These are phyloP conservation scores for Hirschfeldia incana DNA, from an alignment of 345 rosid species.

Conservation along the genomic window DNA sequence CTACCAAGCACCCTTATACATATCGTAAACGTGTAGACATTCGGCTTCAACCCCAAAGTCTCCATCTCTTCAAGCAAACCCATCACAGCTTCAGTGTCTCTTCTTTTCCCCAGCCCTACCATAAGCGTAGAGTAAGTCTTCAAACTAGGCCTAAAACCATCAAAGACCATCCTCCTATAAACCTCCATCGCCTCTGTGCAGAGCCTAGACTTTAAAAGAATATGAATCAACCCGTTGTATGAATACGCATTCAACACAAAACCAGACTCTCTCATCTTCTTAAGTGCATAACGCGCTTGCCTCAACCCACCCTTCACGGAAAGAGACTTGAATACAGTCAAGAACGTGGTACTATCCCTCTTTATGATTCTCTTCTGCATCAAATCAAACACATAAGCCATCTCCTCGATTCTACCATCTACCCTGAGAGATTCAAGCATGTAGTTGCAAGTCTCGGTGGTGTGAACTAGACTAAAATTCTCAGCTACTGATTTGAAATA, in stretches of 20 bases:
- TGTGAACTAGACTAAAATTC: conserved; percentile 50
- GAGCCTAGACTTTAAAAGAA: conserved; percentile 66
- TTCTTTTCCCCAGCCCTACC: conserved; percentile 90
- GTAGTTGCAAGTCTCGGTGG: conserved; percentile 70
- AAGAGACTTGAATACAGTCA: conserved; percentile 65
- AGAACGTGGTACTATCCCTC: conserved; percentile 63
- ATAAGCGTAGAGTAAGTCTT: conserved; percentile 91
- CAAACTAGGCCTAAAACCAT: conserved; percentile 85
- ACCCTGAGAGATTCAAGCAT: conserved; percentile 75
- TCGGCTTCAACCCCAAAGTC: conserved; percentile 76
- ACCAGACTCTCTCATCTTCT: conserved; percentile 64
- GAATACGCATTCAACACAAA: conserved; percentile 75
- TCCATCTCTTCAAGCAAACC: conserved; percentile 80
- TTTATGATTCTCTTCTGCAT: conserved; percentile 78
- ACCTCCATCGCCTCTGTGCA: conserved; percentile 67
- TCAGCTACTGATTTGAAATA: conserved; percentile 67
- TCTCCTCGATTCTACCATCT: conserved; percentile 59
- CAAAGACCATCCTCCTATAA: conserved; percentile 70
- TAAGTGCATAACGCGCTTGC: conserved; percentile 54
- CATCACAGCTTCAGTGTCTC: conserved; percentile 66
- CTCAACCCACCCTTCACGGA: conserved; percentile 64
- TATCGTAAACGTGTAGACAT: conserved; percentile 87
- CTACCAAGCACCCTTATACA: conserved; percentile 86
- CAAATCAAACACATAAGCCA: conserved; percentile 67
- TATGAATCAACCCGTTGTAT: conserved; percentile 75